Conservation (phyloP, 148 eudicot genomes). For the Pouteria glomerata region DNA sequence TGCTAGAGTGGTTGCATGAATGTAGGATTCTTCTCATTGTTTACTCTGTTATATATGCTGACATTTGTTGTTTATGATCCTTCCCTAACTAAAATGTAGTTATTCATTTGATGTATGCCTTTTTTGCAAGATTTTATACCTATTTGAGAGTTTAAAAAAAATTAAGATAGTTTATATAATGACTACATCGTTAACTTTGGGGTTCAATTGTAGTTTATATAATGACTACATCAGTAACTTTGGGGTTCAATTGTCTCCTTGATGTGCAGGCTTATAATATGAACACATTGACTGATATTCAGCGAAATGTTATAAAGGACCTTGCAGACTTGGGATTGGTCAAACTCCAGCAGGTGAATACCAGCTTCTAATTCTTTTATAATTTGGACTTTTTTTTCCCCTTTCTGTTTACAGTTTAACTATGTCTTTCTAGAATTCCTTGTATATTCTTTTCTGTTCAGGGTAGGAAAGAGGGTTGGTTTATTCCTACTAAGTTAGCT, state of each 20-base stretch:
- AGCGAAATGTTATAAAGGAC: constrained; percentile 61
- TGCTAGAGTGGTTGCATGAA: neutral
- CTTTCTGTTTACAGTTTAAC: neutral
- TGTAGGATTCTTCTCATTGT: neutral
- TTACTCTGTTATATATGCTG: neutral
- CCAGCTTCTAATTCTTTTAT: constrained; percentile 3
- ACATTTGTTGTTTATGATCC: constrained; percentile 4
- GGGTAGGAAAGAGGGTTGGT: constrained; percentile 99
- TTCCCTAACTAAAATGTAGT: neutral
- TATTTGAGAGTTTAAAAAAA: neutral
- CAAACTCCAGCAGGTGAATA: constrained; percentile 83
- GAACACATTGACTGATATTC: constrained; percentile 72
- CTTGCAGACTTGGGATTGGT: constrained; percentile 89
- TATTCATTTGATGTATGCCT: neutral
- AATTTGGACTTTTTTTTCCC: neutral
- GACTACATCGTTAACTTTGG: neutral
- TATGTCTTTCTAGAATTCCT: neutral
- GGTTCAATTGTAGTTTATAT: neutral
- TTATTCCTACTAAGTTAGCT: constrained; percentile 84
- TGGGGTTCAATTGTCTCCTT: constrained; percentile 1
- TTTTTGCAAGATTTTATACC: neutral
- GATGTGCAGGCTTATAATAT: constrained; percentile 67
- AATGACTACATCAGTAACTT: neutral
- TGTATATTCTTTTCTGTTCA: constrained; percentile 23
- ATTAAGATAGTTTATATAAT: neutral